These are phyloP conservation scores for Eimeria maxima DNA, from an alignment of 169 alveolate species.

Conservation along the genomic window DNA sequence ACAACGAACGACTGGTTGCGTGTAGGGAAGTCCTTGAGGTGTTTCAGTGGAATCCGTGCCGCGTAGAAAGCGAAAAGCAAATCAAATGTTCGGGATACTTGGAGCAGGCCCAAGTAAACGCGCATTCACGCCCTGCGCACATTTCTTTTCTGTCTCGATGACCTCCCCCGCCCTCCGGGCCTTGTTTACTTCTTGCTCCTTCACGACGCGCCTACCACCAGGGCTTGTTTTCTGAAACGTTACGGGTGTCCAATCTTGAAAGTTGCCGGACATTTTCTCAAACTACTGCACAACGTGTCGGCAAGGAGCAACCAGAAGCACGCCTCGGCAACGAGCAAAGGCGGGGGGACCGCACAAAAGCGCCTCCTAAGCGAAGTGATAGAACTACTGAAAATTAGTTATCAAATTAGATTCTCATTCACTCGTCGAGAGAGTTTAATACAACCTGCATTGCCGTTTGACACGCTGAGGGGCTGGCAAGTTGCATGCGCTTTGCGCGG, in stretches of 20 bases:
- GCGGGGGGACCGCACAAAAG: not conserved
- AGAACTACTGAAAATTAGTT: not conserved
- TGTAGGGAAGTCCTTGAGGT: not conserved
- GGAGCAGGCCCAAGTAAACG: not conserved
- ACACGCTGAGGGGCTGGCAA: not conserved
- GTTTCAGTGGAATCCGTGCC: not conserved
- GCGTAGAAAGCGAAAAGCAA: not conserved
- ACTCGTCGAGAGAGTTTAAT: not conserved
- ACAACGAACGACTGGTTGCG: not conserved
- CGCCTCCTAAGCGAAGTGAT: not conserved
- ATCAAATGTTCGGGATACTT: not conserved
- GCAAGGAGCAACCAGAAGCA: not conserved
- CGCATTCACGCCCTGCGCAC: not conserved
- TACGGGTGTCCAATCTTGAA: slow-evolving; percentile 86
- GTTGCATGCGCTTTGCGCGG: not conserved
- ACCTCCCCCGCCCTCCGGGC: slow-evolving; percentile 85
- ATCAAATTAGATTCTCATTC: not conserved
- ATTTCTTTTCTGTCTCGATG: slow-evolving; percentile 84
- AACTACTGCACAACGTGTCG: not conserved
- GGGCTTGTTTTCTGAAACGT: slow-evolving; percentile 84
- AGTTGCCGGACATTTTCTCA: slow-evolving; percentile 50
- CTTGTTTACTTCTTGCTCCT: slow-evolving; percentile 84
- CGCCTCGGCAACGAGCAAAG: not conserved
- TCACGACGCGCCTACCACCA: slow-evolving; percentile 80
- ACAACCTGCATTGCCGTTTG: not conserved